Percentiles rank a stretch among this genome's conserved stretches.
phyloP scores from a whole-genome alignment of 768 basidiomycete species.

The Termitomyces sp. region DNA sequence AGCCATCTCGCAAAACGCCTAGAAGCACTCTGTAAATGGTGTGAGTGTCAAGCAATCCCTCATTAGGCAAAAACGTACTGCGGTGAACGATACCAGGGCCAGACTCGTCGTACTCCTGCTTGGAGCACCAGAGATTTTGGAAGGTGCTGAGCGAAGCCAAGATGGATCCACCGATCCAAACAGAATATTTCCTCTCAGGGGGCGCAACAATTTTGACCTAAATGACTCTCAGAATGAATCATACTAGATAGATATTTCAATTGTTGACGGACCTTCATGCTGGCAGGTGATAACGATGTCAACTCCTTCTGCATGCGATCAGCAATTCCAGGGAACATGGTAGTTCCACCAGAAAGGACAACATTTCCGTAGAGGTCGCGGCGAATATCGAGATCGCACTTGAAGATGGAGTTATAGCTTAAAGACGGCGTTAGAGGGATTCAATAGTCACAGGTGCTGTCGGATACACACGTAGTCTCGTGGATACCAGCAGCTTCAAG shows the following conservation, averaged over 20 bases:
- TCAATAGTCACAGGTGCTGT: constrained; percentile 1
- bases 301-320: constrained; percentile 97
- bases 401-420: constrained; percentile 80
- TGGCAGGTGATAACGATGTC: constrained; percentile 75
- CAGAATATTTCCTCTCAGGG: constrained; percentile 92
- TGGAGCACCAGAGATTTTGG: constrained; percentile 95
- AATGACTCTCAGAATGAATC: constrained; percentile 4
- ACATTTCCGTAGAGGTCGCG: constrained; percentile 79
- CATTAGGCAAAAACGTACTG: constrained; percentile 39
- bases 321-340: constrained; percentile 95
- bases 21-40: constrained; percentile 23
- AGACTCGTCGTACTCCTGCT: constrained; percentile 89
- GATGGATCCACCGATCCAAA: constrained; percentile 90
- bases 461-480: constrained; percentile 67
- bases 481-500: constrained; percentile 90
- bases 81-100: constrained; percentile 79
- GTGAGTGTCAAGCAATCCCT: background rate
- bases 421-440: constrained; percentile 18
- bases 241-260: background rate
- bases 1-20: constrained; percentile 8
- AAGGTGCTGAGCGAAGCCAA: constrained; percentile 89
- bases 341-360: constrained; percentile 85
- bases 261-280: constrained; percentile 66
- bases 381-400: constrained; percentile 84
- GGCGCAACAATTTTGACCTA: constrained; percentile 90